Conservation (phyloP, 352 stramenopile species). For the Phytophthora syringae region DNA sequence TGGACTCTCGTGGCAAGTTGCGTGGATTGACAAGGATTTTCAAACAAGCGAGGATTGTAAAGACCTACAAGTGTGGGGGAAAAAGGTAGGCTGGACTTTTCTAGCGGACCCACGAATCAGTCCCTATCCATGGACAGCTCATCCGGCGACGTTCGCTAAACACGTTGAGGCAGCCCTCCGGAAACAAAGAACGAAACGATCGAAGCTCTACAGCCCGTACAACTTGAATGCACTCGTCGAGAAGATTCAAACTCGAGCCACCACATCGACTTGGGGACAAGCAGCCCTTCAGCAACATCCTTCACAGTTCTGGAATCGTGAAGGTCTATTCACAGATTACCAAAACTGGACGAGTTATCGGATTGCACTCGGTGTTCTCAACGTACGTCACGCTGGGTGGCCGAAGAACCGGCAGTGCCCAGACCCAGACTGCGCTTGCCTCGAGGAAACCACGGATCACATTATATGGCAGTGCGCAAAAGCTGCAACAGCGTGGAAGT, state of each 20-base stretch:
- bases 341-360: not conserved
- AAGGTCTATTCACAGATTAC: not conserved
- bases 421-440: too few species aligned
- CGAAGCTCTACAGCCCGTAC: not conserved
- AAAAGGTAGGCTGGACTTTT: not conserved
- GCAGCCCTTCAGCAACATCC: not conserved
- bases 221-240: not conserved
- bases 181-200: too few species aligned
- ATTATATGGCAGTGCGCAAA: not conserved
- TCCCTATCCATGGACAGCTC: too few species aligned
- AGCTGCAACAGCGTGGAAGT: not conserved
- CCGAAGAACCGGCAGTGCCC: too few species aligned
- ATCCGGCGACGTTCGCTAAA: too few species aligned
- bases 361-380: too few species aligned
- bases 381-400: too few species aligned
- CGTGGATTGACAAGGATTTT: not conserved
- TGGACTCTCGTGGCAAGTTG: not conserved
- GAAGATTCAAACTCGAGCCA: not conserved
- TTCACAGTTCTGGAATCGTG: not conserved
- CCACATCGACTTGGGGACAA: not conserved
- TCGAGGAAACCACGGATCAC: too few species aligned
- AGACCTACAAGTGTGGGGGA: not conserved
- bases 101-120: too few species aligned
- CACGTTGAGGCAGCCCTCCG: too few species aligned
- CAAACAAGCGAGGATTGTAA: not conserved